Evolutionary conservation across 352 stramenopile genomes (phyloP).

Genomic region (Thalassiosira hispida): DNA sequence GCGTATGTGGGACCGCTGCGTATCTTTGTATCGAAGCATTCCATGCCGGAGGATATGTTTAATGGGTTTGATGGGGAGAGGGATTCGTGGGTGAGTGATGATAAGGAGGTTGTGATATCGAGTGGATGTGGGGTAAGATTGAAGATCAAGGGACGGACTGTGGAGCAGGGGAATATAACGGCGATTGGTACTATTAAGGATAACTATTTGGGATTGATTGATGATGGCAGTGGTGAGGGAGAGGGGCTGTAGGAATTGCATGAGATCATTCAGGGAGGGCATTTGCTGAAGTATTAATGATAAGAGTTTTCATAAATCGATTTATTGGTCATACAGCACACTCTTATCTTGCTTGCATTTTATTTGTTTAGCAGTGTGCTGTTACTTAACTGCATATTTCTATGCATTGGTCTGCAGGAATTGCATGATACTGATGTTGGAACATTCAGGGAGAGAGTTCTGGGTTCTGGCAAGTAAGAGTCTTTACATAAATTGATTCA

Average conservation of each 20-base stretch:
- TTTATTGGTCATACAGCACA: too few relatives aligned
- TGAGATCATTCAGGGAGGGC: not conserved
- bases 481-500: too few relatives aligned
- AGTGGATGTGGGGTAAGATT: slow-evolving; percentile 94
- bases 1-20: slow-evolving; percentile 94
- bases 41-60: slow-evolving; percentile 93
- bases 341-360: too few relatives aligned
- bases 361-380: too few relatives aligned
- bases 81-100: slow-evolving; percentile 96
- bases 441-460: too few relatives aligned
- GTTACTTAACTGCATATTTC: too few relatives aligned
- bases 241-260: slow-evolving; percentile 34
- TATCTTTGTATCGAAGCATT: slow-evolving; percentile 96
- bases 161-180: slow-evolving; percentile 96
- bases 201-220: slow-evolving; percentile 97
- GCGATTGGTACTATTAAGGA: slow-evolving; percentile 98
- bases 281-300: slow-evolving; percentile 7
- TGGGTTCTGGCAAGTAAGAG: too few relatives aligned
- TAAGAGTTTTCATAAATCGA: slow-evolving; percentile 10
- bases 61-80: slow-evolving; percentile 96
- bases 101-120: slow-evolving; percentile 96
- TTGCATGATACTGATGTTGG: too few relatives aligned
- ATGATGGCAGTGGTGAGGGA: slow-evolving; percentile 73
- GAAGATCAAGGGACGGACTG: slow-evolving; percentile 96
- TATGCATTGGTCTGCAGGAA: too few relatives aligned